Percentiles rank a stretch among this genome's conserved stretches.
Conservation (phyloP, 768 basidiomycete genomes). For the Brasilioporus rufonigricans region DNA sequence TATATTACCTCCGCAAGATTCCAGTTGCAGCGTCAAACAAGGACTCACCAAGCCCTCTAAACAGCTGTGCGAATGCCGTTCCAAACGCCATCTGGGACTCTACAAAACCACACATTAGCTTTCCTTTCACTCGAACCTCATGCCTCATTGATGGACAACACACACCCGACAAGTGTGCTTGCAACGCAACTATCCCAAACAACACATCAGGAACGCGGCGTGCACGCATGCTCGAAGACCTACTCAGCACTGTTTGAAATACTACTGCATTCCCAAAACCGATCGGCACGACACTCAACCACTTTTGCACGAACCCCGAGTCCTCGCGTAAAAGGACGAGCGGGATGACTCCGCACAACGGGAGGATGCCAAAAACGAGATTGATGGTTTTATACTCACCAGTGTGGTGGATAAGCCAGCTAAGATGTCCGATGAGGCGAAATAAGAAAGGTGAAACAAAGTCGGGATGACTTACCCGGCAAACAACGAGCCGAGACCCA, state of each 20-base stretch:
- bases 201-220: neutral
- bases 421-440: neutral
- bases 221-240: neutral
- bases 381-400: constrained; percentile 50
- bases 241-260: neutral
- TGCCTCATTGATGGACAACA: neutral
- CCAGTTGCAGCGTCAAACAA: neutral
- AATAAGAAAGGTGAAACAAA: neutral
- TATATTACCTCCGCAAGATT: too few relatives aligned
- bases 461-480: constrained; percentile 35
- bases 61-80: constrained; percentile 24
- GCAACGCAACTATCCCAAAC: neutral
- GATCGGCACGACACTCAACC: constrained; percentile 16
- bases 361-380: constrained; percentile 47
- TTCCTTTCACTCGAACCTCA: too few relatives aligned
- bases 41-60: constrained; percentile 19
- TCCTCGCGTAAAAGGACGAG: constrained; percentile 30
- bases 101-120: neutral
- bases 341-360: constrained; percentile 42
- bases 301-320: constrained; percentile 20
- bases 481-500: constrained; percentile 50
- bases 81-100: constrained; percentile 23
- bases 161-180: constrained; percentile 1
- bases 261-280: constrained; percentile 10
- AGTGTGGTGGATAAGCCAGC: constrained; percentile 50